Evolutionary conservation across 2,329 filamentous ascomycete genomes (phyloP).

Genomic region (Fusarium staphyleae): DNA sequence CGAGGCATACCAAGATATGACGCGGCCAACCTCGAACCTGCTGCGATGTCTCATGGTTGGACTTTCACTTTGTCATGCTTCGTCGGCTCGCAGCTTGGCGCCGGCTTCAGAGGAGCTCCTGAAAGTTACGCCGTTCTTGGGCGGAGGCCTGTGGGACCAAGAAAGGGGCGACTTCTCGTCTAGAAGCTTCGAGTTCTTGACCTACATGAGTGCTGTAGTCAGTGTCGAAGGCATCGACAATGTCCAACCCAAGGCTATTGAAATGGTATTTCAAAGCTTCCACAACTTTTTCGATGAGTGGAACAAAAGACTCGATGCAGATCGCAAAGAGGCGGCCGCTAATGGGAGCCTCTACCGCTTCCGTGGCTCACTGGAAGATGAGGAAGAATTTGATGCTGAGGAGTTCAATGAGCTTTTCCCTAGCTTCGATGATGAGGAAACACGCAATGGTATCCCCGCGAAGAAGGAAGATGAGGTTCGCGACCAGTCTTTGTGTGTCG

Average conservation of each 20-base stretch:
- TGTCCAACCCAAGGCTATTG: slow-evolving; percentile 53
- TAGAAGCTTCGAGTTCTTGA: slow-evolving; percentile 55
- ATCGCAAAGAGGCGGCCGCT: slow-evolving; percentile 76
- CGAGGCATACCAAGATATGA: slow-evolving; percentile 84
- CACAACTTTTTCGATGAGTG: slow-evolving; percentile 80
- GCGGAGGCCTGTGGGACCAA: slow-evolving; percentile 50
- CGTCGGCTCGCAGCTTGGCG: slow-evolving; percentile 53
- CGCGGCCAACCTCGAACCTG: slow-evolving; percentile 77
- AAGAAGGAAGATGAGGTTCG: slow-evolving; percentile 54
- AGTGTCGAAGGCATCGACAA: slow-evolving; percentile 57
- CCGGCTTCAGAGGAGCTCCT: slow-evolving; percentile 49
- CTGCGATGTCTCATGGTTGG: slow-evolving; percentile 81
- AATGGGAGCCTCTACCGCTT: slow-evolving; percentile 85
- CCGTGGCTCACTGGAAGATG: slow-evolving; percentile 76
- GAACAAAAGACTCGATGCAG: slow-evolving; percentile 76
- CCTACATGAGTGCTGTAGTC: slow-evolving; percentile 44
- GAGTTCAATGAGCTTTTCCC: slow-evolving; percentile 87
- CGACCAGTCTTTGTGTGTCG: slow-evolving; percentile 66
- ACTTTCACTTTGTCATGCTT: slow-evolving; percentile 64
- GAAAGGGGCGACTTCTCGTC: slow-evolving; percentile 29
- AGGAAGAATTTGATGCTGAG: slow-evolving; percentile 75
- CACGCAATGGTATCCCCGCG: slow-evolving; percentile 43
- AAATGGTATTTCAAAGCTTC: slow-evolving; percentile 70
- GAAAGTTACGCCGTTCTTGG: slow-evolving; percentile 62
- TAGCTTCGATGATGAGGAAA: slow-evolving; percentile 67